A percentile compares a stretch with the other conserved stretches of the same genome.
Conservation (phyloP, 1,139 yeast species). For the Candida tropicalis region DNA sequence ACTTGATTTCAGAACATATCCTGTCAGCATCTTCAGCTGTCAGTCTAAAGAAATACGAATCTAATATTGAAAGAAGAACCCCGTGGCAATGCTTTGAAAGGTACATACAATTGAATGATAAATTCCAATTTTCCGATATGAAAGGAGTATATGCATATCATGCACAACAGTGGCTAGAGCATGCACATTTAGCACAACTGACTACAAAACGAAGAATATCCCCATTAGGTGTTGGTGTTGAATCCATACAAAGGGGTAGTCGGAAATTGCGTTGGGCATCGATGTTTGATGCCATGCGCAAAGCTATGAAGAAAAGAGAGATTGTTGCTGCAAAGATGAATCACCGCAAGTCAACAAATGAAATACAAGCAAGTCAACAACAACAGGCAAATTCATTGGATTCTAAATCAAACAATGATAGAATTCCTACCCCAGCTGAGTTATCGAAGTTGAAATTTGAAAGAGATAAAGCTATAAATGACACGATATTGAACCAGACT, state of each 20-base stretch:
- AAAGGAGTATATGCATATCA: slow-evolving; percentile 82
- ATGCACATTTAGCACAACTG: slow-evolving; percentile 85
- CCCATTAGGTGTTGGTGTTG: slow-evolving; percentile 89
- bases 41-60: slow-evolving; percentile 61
- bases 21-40: slow-evolving; percentile 59
- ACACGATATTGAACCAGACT: slow-evolving; percentile 62
- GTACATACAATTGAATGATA: slow-evolving; percentile 89
- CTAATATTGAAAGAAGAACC: slow-evolving; percentile 91
- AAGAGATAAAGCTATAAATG: slow-evolving; percentile 81
- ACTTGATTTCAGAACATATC: slow-evolving; percentile 79
- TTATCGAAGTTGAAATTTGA: slow-evolving; percentile 79
- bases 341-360: slow-evolving; percentile 30
- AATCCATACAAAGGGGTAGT: slow-evolving; percentile 92
- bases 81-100: slow-evolving; percentile 99
- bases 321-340: slow-evolving; percentile 38
- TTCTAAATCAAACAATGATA: slow-evolving; percentile 27
- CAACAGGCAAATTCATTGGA: slow-evolving; percentile 23
- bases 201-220: slow-evolving; percentile 86
- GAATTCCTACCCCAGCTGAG: slow-evolving; percentile 78
- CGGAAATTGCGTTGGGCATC: slow-evolving; percentile 87
- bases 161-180: slow-evolving; percentile 92
- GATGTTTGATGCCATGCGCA: slow-evolving; percentile 94
- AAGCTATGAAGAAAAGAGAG: slow-evolving; percentile 87
- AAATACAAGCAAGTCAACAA: slow-evolving; percentile 16
- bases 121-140: slow-evolving; percentile 82